Conservation (phyloP, 345 rosid genomes). For the Gossypium turneri region DNA sequence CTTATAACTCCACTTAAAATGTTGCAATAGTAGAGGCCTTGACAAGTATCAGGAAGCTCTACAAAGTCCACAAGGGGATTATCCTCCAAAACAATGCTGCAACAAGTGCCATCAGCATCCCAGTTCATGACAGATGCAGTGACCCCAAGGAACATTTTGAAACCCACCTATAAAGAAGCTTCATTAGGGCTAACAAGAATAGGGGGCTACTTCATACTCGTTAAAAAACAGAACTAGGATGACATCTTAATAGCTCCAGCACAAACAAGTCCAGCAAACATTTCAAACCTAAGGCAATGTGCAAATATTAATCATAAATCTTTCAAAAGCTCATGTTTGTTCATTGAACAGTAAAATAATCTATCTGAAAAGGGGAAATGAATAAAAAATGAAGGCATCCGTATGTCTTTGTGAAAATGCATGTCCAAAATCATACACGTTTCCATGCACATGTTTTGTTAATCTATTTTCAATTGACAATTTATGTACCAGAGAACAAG, state of each 20-base stretch:
- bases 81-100: constrained; percentile 80
- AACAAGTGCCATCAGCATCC: constrained; percentile 83
- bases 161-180: constrained; percentile 56
- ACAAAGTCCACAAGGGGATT: constrained; percentile 92
- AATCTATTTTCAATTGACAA: not conserved
- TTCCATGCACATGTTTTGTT: not conserved
- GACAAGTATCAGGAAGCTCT: constrained; percentile 92
- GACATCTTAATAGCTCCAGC: not conserved
- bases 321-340: not conserved
- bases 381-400: not conserved
- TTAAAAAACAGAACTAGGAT: not conserved
- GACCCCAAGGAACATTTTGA: constrained; percentile 94
- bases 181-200: constrained; percentile 1
- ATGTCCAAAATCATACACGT: not conserved
- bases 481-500: not conserved
- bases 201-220: not conserved
- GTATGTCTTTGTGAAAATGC: not conserved
- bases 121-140: constrained; percentile 78
- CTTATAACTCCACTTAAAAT: constrained; percentile 82
- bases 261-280: not conserved
- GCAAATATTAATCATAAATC: not conserved
- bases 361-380: not conserved
- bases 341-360: not conserved
- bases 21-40: constrained; percentile 89
- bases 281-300: not conserved